Conservation (phyloP, 176 grass and related monocot species). For the Metroxylon sagu region DNA sequence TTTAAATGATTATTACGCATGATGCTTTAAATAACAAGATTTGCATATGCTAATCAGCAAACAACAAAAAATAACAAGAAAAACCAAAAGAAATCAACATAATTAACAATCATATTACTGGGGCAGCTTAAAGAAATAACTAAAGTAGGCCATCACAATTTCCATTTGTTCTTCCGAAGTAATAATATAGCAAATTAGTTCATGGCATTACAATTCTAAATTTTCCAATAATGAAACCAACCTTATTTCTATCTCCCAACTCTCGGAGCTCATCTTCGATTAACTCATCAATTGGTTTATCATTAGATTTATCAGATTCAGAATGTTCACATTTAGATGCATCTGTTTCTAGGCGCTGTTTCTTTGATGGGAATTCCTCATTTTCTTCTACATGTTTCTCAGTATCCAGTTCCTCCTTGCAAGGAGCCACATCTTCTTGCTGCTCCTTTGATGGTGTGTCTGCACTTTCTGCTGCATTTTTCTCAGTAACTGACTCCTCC, state of each 20-base stretch:
- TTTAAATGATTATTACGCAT: too few relatives aligned
- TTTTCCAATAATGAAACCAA: constrained; percentile 16
- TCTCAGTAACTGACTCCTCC: constrained; percentile 34
- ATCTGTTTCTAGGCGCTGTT: constrained; percentile 37
- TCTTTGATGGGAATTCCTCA: constrained; percentile 56
- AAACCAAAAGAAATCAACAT: too few relatives aligned
- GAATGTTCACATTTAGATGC: constrained; percentile 9
- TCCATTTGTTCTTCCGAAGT: too few relatives aligned
- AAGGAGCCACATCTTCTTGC: constrained; percentile 9
- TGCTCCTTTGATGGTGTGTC: constrained; percentile 17
- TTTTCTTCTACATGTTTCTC: constrained; percentile 23
- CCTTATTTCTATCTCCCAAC: constrained; percentile 80
- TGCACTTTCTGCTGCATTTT: constrained; percentile 32
- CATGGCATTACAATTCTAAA: too few relatives aligned
- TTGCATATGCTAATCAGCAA: too few relatives aligned
- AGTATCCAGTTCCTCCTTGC: constrained; percentile 16
- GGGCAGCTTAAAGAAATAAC: too few relatives aligned
- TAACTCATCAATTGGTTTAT: constrained; percentile 84
- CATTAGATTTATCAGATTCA: constrained; percentile 18
- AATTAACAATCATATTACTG: too few relatives aligned
- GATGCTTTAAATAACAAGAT: too few relatives aligned
- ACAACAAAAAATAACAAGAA: too few relatives aligned
- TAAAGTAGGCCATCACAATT: too few relatives aligned
- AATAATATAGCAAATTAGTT: too few relatives aligned
- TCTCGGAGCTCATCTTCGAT: constrained; percentile 82